Conservation (phyloP, 2,329 filamentous ascomycete genomes). For the Ophiostoma tasmaniense region DNA sequence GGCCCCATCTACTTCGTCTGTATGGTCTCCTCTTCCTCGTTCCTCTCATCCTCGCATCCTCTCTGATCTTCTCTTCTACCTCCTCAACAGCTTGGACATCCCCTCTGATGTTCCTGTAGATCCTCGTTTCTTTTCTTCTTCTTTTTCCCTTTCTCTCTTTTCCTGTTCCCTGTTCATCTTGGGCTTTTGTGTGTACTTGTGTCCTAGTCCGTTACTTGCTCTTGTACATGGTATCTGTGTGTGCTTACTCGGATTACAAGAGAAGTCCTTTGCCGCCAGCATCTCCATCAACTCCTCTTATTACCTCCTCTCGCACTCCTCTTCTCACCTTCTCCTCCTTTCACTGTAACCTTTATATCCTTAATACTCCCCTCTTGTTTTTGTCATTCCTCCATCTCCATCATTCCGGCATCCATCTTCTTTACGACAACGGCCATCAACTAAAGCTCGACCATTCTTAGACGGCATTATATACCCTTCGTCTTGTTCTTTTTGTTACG, state of each 20-base stretch:
- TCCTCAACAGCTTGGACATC: background rate
- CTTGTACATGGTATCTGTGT: background rate
- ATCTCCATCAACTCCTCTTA: background rate
- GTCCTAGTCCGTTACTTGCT: background rate
- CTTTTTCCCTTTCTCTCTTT: background rate
- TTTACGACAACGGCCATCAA: background rate
- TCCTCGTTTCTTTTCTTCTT: constrained; percentile 5
- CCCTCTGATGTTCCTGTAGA: background rate
- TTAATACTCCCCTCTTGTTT: background rate
- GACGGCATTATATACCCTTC: background rate
- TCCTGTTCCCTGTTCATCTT: background rate
- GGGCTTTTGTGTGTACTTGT: background rate
- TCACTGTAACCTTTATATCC: background rate
- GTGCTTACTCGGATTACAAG: background rate
- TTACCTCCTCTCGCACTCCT: background rate
- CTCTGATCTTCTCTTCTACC: background rate
- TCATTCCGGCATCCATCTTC: background rate
- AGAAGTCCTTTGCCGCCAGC: background rate
- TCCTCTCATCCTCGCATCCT: background rate
- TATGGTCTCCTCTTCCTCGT: background rate
- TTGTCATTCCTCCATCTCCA: constrained; percentile 2
- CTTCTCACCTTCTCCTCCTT: background rate
- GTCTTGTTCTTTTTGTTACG: background rate
- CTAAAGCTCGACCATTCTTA: background rate
- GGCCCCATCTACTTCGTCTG: background rate